Percentiles rank a stretch among this genome's conserved stretches.
Conservation (phyloP, 2,329 filamentous ascomycete species). For the Penicillium sp. region DNA sequence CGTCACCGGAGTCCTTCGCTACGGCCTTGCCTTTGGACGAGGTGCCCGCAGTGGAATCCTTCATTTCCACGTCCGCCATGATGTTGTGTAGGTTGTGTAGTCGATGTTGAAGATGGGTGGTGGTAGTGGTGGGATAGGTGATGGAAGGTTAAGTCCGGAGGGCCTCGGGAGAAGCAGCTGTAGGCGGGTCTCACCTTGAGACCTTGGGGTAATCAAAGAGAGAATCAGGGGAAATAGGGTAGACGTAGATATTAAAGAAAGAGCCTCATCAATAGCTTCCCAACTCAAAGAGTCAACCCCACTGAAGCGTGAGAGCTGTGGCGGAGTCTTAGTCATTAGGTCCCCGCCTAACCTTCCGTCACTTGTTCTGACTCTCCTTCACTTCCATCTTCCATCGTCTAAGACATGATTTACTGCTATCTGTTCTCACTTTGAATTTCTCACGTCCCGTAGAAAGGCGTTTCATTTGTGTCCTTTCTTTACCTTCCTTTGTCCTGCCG, state of each 20-base stretch:
- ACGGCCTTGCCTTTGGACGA: conserved; percentile 52
- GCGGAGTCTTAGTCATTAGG: neutral
- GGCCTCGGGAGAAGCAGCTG: conserved; percentile 9
- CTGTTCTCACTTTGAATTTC: conserved; percentile 6
- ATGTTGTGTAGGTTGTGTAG: conserved; percentile 14
- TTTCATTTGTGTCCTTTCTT: conserved; percentile 7
- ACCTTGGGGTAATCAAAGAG: neutral
- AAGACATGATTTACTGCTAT: conserved; percentile 9
- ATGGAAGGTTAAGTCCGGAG: conserved; percentile 1
- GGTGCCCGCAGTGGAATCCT: conserved; percentile 61
- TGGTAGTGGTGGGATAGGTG: conserved; percentile 5
- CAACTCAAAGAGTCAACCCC: neutral
- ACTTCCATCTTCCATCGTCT: neutral
- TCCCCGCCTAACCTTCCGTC: neutral
- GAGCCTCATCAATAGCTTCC: neutral
- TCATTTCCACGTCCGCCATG: conserved; percentile 98
- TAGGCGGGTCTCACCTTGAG: neutral
- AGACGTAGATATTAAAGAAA: neutral
- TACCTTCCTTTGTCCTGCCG: conserved; percentile 14
- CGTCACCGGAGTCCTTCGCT: conserved; percentile 51
- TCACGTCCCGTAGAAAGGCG: conserved; percentile 3
- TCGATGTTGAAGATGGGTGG: conserved; percentile 7
- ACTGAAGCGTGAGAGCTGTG: neutral
- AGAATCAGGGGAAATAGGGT: neutral
- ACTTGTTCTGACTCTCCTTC: neutral